Conservation (phyloP, 495 filamentous ascomycete species). For the Penicillium paradoxum region DNA sequence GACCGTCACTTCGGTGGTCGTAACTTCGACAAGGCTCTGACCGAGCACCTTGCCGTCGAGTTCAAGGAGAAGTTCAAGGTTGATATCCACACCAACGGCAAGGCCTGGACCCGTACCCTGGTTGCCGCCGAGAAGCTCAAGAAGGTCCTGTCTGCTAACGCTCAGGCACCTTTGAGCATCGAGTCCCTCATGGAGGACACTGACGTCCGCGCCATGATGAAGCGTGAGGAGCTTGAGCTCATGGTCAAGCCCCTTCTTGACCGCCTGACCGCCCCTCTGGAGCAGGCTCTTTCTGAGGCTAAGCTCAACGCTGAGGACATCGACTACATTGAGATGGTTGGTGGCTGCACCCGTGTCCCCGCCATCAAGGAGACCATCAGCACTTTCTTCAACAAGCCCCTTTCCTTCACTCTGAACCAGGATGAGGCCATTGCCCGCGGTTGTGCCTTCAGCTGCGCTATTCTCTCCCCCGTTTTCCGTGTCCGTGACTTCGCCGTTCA, state of each 20-base stretch:
- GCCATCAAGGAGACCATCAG: slow-evolving; percentile 85
- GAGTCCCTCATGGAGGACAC: slow-evolving; percentile 98
- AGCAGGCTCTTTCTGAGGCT: slow-evolving; percentile 88
- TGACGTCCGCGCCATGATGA: slow-evolving; percentile 84
- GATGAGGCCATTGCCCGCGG: slow-evolving; percentile 96
- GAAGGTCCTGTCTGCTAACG: slow-evolving; percentile 97
- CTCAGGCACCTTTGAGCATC: slow-evolving; percentile 89
- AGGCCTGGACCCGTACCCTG: slow-evolving; percentile 80
- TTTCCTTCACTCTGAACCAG: slow-evolving; percentile 97
- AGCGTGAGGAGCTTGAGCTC: slow-evolving; percentile 89
- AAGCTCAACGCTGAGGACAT: slow-evolving; percentile 88
- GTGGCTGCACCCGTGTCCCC: slow-evolving; percentile 92
- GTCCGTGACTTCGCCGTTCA: slow-evolving; percentile 97
- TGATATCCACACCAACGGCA: slow-evolving; percentile 81
- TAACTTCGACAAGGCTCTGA: slow-evolving; percentile 90
- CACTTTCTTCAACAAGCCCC: slow-evolving; percentile 82
- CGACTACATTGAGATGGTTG: slow-evolving; percentile 88
- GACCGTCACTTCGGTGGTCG: slow-evolving; percentile 97
- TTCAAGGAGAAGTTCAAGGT: slow-evolving; percentile 92
- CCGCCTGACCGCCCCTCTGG: slow-evolving; percentile 66
- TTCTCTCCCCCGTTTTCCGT: slow-evolving; percentile 95
- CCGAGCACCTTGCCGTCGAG: slow-evolving; percentile 91
- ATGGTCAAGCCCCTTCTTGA: slow-evolving; percentile 82
- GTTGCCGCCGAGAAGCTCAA: slow-evolving; percentile 95
- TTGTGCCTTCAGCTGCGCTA: slow-evolving; percentile 96